A percentile compares a stretch with the other conserved stretches of the same genome.
Conservation (phyloP, 2,329 filamentous ascomycete species). For the Epichloe aotearoae region DNA sequence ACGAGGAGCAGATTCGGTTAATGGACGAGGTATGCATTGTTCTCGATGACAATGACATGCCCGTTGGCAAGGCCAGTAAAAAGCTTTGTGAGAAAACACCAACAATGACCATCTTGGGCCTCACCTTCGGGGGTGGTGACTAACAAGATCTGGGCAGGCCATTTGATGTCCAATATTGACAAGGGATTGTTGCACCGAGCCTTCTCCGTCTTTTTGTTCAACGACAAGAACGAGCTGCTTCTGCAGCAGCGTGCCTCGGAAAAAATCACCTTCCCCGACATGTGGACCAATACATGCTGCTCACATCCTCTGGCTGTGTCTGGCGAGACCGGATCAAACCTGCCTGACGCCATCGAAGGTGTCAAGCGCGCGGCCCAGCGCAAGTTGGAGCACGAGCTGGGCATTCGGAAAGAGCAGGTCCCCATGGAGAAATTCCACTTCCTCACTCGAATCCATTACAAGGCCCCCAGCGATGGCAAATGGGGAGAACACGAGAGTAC, state of each 20-base stretch:
- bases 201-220: constrained; percentile 97
- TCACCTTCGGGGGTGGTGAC: neutral
- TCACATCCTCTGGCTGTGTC: constrained; percentile 90
- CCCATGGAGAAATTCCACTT: constrained; percentile 86
- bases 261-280: constrained; percentile 99
- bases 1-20: constrained; percentile 91
- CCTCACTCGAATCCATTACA: constrained; percentile 94
- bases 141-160: constrained; percentile 43
- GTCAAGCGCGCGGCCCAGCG: constrained; percentile 86
- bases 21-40: constrained; percentile 99
- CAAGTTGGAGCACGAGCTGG: constrained; percentile 89
- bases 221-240: constrained; percentile 80
- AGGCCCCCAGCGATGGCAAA: constrained; percentile 89
- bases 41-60: constrained; percentile 77
- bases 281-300: constrained; percentile 99
- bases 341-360: constrained; percentile 68
- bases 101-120: neutral
- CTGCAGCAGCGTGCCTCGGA: constrained; percentile 90
- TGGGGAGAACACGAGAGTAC: constrained; percentile 98
- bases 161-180: constrained; percentile 97
- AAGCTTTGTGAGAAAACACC: constrained; percentile 63
- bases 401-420: constrained; percentile 79
- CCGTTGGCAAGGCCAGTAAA: constrained; percentile 94
- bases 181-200: constrained; percentile 91
- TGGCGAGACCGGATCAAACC: constrained; percentile 73